Evolutionary conservation across 2,329 filamentous ascomycete species (phyloP).

Genomic region (Claviceps sp.): DNA sequence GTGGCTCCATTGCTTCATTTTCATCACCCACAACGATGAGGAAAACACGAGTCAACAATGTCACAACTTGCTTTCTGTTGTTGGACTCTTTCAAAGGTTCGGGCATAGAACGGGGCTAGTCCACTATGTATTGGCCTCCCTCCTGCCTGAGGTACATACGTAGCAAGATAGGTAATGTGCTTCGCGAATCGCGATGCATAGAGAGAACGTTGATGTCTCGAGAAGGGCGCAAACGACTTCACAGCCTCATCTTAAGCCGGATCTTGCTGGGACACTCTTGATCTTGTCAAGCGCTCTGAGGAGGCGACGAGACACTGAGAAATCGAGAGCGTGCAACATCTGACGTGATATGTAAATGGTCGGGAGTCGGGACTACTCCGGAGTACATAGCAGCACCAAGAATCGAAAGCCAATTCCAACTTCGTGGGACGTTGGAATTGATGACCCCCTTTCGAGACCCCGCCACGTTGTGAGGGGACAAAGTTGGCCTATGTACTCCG

Average conservation of each 20-base stretch:
- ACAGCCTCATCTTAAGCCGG: background rate
- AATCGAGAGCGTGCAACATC: background rate
- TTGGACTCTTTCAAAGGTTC: background rate
- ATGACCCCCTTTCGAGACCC: background rate
- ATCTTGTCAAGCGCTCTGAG: background rate
- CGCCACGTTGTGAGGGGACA: too few relatives aligned
- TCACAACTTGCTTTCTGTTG: background rate
- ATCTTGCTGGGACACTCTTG: background rate
- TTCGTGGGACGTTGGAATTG: background rate
- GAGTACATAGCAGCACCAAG: background rate
- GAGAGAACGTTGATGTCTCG: too few relatives aligned
- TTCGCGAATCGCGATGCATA: too few relatives aligned
- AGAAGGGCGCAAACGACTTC: background rate
- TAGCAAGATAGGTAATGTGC: too few relatives aligned
- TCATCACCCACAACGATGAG: background rate
- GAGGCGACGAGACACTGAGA: too few relatives aligned
- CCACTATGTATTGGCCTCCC: background rate
- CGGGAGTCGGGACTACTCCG: background rate
- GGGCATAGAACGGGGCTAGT: background rate
- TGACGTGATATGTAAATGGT: too few relatives aligned
- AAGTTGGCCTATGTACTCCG: background rate
- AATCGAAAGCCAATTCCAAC: background rate
- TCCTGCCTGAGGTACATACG: too few relatives aligned
- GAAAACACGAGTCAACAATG: background rate
- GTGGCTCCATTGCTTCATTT: background rate